Conservation (phyloP, 805 yeast genomes). For the Starmera dryadoides region DNA sequence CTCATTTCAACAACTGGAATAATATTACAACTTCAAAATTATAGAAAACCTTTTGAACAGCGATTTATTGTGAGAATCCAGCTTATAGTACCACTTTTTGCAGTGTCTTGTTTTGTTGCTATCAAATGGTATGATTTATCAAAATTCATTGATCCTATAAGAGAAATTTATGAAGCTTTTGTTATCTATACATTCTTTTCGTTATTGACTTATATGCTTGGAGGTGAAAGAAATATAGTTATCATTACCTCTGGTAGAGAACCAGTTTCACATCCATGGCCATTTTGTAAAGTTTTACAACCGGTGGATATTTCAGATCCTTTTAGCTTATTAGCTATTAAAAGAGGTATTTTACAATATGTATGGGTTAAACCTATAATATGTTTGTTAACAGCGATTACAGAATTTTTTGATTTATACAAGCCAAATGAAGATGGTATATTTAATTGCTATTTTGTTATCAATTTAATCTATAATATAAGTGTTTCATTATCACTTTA, state of each 20-base stretch:
- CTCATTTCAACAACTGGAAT: conserved; percentile 39
- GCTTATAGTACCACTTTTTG: conserved; percentile 74
- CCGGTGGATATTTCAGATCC: conserved; percentile 85
- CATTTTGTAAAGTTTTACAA: conserved; percentile 39
- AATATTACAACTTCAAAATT: conserved; percentile 52
- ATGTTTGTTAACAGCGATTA: conserved; percentile 44
- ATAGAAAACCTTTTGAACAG: conserved; percentile 85
- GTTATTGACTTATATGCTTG: conserved; percentile 71
- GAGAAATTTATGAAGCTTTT: conserved; percentile 93
- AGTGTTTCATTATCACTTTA: conserved; percentile 80
- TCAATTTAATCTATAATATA: conserved; percentile 64
- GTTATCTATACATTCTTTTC: conserved; percentile 91
- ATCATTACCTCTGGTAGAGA: conserved; percentile 61
- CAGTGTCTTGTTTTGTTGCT: conserved; percentile 59
- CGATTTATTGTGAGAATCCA: conserved; percentile 77
- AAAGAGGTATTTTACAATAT: conserved; percentile 84
- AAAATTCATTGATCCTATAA: conserved; percentile 56
- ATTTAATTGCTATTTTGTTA: conserved; percentile 51
- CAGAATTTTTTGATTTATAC: conserved; percentile 42
- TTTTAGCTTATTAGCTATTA: conserved; percentile 61
- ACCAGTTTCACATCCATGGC: conserved; percentile 60
- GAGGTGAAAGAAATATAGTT: conserved; percentile 87
- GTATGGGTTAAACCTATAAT: conserved; percentile 90
- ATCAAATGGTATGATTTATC: conserved; percentile 39
- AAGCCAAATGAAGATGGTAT: conserved; percentile 42